These are phyloP conservation scores for Penicillium janthinellum DNA, from an alignment of 2,329 filamentous ascomycete species.

Conservation along the genomic window DNA sequence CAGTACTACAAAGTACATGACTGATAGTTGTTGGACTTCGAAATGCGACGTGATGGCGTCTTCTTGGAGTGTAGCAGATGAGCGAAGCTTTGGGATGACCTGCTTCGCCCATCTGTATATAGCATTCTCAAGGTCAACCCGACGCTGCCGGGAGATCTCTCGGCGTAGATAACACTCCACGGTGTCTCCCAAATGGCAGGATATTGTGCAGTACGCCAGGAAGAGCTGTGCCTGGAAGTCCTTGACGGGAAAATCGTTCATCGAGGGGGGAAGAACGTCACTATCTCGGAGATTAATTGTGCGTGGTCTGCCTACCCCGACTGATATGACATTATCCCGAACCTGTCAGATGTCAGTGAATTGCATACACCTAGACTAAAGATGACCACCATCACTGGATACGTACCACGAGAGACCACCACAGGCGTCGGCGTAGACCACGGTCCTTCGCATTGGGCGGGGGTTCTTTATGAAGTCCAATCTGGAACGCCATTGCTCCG, in stretches of 20 bases:
- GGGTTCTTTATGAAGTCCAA: slow-evolving; percentile 47
- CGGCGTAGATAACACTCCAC: slow-evolving; percentile 43
- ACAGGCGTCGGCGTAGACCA: slow-evolving; percentile 45
- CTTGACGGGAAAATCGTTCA: slow-evolving; percentile 37
- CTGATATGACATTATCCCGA: slow-evolving; percentile 46
- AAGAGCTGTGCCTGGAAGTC: slow-evolving; percentile 39
- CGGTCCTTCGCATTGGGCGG: slow-evolving; percentile 35
- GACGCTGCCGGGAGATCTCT: slow-evolving; percentile 34
- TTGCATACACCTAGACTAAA: too few relatives aligned
- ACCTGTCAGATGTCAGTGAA: slow-evolving; percentile 24
- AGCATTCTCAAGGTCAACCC: slow-evolving; percentile 40
- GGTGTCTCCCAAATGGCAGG: slow-evolving; percentile 44
- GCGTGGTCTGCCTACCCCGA: slow-evolving; percentile 44
- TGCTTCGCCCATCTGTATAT: slow-evolving; percentile 46
- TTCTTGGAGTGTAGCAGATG: slow-evolving; percentile 20
- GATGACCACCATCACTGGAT: too few relatives aligned
- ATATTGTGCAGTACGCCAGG: slow-evolving; percentile 43
- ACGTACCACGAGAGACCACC: slow-evolving; percentile 49
- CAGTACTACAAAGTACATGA: slow-evolving; percentile 44
- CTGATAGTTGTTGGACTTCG: slow-evolving; percentile 40
- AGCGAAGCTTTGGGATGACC: slow-evolving; percentile 27
- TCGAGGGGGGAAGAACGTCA: slow-evolving; percentile 42
- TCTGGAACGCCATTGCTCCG: slow-evolving; percentile 46
- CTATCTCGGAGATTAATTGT: slow-evolving; percentile 45
- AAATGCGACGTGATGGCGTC: slow-evolving; percentile 27